These are phyloP conservation scores for Kazachstania viticola DNA, from an alignment of 805 yeast species.

Conservation along the genomic window DNA sequence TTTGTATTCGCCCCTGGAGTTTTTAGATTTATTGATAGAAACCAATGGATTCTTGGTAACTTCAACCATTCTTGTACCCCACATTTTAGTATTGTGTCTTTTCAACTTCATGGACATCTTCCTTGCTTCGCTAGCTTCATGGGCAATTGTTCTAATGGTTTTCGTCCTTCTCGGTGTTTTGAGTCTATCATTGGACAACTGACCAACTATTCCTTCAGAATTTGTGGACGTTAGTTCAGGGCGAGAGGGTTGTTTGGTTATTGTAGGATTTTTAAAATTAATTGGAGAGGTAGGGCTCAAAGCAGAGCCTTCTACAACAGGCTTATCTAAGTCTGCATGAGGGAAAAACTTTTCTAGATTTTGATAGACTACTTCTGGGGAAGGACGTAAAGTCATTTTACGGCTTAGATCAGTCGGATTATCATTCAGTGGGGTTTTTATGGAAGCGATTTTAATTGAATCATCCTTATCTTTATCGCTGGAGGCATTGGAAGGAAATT, in stretches of 20 bases:
- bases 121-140: constrained; percentile 69
- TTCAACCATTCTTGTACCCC: constrained; percentile 93
- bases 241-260: neutral
- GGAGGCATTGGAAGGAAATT: neutral
- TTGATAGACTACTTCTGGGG: constrained; percentile 86
- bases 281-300: constrained; percentile 49
- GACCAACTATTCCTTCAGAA: neutral
- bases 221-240: neutral
- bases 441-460: constrained; percentile 1
- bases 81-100: constrained; percentile 83
- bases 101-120: constrained; percentile 34
- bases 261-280: constrained; percentile 5
- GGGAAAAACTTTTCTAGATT: constrained; percentile 91
- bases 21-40: constrained; percentile 53
- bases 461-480: neutral
- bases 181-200: neutral
- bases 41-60: constrained; percentile 66
- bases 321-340: constrained; percentile 80
- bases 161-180: constrained; percentile 56
- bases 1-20: constrained; percentile 54
- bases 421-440: constrained; percentile 1
- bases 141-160: constrained; percentile 85
- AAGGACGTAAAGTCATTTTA: constrained; percentile 77
- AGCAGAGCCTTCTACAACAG: constrained; percentile 63
- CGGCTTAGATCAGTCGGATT: constrained; percentile 7